phyloP scores from a whole-genome alignment of 495 filamentous ascomycete genomes.

The Haplographium delicatum region DNA sequence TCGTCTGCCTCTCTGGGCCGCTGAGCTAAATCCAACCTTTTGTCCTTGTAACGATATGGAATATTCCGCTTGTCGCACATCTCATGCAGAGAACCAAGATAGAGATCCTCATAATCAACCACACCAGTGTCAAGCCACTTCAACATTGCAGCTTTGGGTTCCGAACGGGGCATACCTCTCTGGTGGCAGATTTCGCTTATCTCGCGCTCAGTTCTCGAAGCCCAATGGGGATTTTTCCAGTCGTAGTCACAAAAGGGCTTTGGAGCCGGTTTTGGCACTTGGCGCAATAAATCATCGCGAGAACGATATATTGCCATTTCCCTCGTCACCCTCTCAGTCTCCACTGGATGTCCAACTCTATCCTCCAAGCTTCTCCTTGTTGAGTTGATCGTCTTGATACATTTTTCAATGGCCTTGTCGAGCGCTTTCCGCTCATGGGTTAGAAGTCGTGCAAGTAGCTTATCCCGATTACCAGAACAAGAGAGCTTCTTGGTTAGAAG shows the following conservation, averaged over 20 bases:
- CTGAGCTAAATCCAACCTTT: constrained; percentile 11
- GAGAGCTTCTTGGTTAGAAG: neutral
- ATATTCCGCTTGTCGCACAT: constrained; percentile 3
- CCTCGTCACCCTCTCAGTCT: neutral
- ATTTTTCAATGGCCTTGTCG: neutral
- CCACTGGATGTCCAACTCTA: neutral
- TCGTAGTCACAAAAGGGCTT: no score
- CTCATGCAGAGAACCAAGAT: neutral
- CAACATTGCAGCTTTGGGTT: constrained; percentile 9
- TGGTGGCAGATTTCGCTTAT: constrained; percentile 6
- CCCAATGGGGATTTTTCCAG: constrained; percentile 14
- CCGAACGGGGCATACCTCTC: constrained; percentile 7
- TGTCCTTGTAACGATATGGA: neutral
- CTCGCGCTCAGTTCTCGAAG: constrained; percentile 8
- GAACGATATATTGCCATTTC: no score
- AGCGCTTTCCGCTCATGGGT: neutral
- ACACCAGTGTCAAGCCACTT: constrained; percentile 18
- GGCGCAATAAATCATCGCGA: no score
- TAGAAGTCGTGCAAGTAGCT: neutral
- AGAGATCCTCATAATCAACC: constrained; percentile 11
- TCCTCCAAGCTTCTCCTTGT: neutral
- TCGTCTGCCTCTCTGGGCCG: constrained; percentile 7
- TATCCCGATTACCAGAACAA: neutral
- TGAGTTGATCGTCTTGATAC: neutral
- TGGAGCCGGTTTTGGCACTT: no score